Evolutionary conservation across 768 basidiomycete genomes (phyloP).

Genomic region (Xerocomus potaroensis): DNA sequence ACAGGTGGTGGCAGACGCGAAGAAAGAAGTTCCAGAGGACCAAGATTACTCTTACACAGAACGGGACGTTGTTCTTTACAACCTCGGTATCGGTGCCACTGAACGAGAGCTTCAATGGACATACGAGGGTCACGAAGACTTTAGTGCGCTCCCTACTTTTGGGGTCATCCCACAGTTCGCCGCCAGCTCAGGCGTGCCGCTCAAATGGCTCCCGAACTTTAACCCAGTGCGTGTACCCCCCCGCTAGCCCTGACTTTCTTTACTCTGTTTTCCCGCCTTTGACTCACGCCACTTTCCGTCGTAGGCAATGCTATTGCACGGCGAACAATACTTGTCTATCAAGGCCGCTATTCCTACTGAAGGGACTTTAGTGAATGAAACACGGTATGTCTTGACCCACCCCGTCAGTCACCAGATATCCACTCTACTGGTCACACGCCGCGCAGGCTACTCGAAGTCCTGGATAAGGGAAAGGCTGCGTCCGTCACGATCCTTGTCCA

Average conservation of each 20-base stretch:
- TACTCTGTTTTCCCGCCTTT: not conserved
- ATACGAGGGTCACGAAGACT: conserved; percentile 85
- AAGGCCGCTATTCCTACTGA: conserved; percentile 82
- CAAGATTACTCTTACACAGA: conserved; percentile 75
- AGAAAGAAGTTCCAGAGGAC: conserved; percentile 52
- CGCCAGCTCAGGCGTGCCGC: conserved; percentile 58
- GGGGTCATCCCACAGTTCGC: conserved; percentile 91
- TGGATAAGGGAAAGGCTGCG: conserved; percentile 93
- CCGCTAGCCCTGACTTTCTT: not conserved
- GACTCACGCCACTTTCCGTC: not conserved
- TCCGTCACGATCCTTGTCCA: conserved; percentile 76
- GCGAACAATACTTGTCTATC: conserved; percentile 92
- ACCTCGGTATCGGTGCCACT: conserved; percentile 90
- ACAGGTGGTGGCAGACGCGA: conserved; percentile 75
- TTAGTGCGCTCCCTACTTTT: conserved; percentile 86
- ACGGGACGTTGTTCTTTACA: conserved; percentile 91
- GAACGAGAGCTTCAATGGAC: conserved; percentile 90
- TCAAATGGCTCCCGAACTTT: conserved; percentile 93
- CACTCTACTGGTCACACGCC: conserved; percentile 5
- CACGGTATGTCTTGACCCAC: conserved; percentile 45
- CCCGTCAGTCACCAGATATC: not conserved
- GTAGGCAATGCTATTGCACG: conserved; percentile 94
- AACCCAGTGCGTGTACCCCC: conserved; percentile 63
- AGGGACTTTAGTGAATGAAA: conserved; percentile 72
- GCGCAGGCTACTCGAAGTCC: conserved; percentile 65